Evolutionary conservation across 2,329 filamentous ascomycete genomes (phyloP), one percentile per base, ranked within the genome.

Genomic region (Beauveria varroae): DNA sequence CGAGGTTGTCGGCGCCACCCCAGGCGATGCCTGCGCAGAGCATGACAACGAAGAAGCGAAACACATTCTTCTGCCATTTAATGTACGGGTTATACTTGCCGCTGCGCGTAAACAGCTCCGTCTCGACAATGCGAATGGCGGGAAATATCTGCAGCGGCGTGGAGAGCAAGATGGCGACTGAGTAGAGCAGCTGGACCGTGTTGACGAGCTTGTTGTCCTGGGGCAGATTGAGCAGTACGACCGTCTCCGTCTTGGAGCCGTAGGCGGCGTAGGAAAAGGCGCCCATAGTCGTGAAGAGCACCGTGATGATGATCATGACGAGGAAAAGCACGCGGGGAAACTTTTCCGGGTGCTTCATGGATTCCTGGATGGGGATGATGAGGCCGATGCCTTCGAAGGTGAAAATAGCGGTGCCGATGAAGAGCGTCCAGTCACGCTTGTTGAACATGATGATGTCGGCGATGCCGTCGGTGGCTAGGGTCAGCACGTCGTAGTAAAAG

Each of bases 21-120:
- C 92, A 99, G 1, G 93, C 93, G 66, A 99, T 89, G 62, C 86
- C 76, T 0, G 93, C 90, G 70, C 95, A 98, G 26, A 95, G 75
- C 69, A 90, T 84, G 56, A 98, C 95, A 64, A 97, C 86, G 71
- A 93, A 87, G 80, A 98, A 99, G 60, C 95, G 88, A 79, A 96
- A 99, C 40, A 89, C 79, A 68, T 99, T 99, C 86, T 99, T 99
- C 81, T 98, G 90, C 95, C 95, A 99, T 79, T 99, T 99, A 80
- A 99, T 96, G 71, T 91, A 95, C 0, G 92, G 93, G 72, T 98
- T 97, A 78, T 97, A 96, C 76, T 99, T 99, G 68, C 95, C 93
- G 64, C 92, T 96, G 71, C 89, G 84, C 26, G 90, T 96, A 74
- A 98, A 99, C 7, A 98, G 81, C 66, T 92, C 91, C 68, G 96